These are phyloP conservation scores for Aspergillus terreus DNA, from an alignment of 2,329 filamentous ascomycete genomes.

Conservation along the genomic window DNA sequence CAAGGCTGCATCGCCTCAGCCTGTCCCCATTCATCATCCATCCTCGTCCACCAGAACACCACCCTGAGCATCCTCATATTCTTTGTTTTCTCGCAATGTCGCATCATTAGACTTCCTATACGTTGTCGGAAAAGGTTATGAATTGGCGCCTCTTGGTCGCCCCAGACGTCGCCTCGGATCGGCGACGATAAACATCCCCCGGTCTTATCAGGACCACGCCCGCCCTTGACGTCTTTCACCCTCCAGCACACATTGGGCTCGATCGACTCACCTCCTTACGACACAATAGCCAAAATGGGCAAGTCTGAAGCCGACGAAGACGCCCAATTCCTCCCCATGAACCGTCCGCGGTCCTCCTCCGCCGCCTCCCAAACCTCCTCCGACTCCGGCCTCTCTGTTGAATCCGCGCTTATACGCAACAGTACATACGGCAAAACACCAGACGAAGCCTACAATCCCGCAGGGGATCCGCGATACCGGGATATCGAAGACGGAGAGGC, in stretches of 20 bases:
- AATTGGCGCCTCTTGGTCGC: not conserved
- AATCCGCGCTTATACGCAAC: constrained; percentile 28
- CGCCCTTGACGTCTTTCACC: not conserved
- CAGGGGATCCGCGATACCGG: constrained; percentile 25
- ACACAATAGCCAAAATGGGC: not conserved
- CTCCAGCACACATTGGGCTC: not conserved
- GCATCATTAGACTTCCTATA: no score
- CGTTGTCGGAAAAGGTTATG: not conserved
- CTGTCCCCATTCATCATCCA: not conserved
- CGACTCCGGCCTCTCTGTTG: constrained; percentile 33
- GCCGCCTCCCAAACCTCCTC: constrained; percentile 26
- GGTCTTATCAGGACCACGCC: not conserved
- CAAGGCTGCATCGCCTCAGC: not conserved
- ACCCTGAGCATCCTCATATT: not conserved
- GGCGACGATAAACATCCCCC: not conserved
- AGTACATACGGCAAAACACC: constrained; percentile 16
- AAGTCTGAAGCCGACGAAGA: constrained; percentile 14
- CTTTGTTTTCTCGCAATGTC: not conserved
- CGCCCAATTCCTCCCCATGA: constrained; percentile 26
- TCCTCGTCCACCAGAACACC: not conserved
- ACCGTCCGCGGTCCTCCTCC: constrained; percentile 22
- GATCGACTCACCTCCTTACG: not conserved
- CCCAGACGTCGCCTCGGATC: not conserved
- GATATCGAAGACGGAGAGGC: constrained; percentile 34
- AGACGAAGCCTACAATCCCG: constrained; percentile 5